Evolutionary conservation across 805 yeast species (phyloP).

Genomic region (Candida fluviatilis): DNA sequence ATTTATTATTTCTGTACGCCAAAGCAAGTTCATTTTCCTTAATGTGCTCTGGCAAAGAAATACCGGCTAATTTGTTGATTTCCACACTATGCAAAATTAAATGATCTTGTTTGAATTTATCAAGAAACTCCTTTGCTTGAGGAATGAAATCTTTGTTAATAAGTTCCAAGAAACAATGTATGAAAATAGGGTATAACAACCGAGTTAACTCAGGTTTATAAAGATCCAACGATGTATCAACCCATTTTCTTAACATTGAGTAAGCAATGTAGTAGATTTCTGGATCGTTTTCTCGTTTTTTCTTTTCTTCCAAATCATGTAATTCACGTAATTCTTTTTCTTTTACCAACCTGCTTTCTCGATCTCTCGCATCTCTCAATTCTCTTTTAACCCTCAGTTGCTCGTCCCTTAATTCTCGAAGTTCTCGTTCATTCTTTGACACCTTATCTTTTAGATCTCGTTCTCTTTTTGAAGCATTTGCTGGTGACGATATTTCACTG

Average conservation of each 20-base stretch:
- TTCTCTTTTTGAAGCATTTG: conserved; percentile 15
- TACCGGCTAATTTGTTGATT: conserved; percentile 63
- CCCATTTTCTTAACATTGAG: conserved; percentile 78
- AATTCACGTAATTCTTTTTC: conserved; percentile 37
- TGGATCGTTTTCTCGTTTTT: conserved; percentile 53
- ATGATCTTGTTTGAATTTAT: conserved; percentile 71
- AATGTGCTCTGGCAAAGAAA: conserved; percentile 76
- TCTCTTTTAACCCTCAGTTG: conserved; percentile 33
- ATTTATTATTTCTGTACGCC: conserved; percentile 68
- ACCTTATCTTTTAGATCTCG: conserved; percentile 24
- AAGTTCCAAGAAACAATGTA: conserved; percentile 80
- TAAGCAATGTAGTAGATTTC: conserved; percentile 77
- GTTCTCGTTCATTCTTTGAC: conserved; percentile 27
- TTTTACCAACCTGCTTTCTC: conserved; percentile 32
- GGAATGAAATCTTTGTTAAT: conserved; percentile 57
- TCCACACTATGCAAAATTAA: conserved; percentile 73
- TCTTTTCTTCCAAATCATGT: conserved; percentile 40
- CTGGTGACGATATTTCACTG: conserved; percentile 18
- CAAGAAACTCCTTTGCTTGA: conserved; percentile 72
- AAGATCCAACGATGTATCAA: conserved; percentile 83
- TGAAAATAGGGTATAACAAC: conserved; percentile 86
- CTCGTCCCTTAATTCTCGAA: conserved; percentile 32
- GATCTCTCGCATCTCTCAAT: conserved; percentile 35
- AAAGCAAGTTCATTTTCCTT: conserved; percentile 79
- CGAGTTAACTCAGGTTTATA: conserved; percentile 85